Evolutionary conservation across 257 asterid species (phyloP).

Genomic region (Salvia rosmarinus): DNA sequence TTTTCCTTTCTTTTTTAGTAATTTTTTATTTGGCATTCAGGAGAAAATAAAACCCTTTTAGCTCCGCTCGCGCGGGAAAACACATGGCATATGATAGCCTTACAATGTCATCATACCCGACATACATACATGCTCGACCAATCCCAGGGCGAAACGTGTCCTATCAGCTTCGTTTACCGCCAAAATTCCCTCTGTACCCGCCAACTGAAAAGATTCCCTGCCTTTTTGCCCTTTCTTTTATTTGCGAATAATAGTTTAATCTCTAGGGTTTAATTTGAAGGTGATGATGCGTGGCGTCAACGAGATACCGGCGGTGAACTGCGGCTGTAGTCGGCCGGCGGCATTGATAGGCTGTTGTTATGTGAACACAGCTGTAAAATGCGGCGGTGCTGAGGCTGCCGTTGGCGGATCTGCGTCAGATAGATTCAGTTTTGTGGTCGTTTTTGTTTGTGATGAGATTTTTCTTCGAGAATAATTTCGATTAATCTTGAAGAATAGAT

Average conservation of each 20-base stretch:
- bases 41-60: constrained; percentile 40
- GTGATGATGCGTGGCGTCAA: too few species aligned
- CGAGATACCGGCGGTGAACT: background rate
- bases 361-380: background rate
- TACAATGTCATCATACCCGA: constrained; percentile 46
- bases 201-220: constrained; percentile 28
- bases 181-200: constrained; percentile 38
- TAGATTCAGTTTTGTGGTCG: background rate
- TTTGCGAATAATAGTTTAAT: background rate
- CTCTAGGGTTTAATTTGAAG: background rate
- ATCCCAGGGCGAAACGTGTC: constrained; percentile 33
- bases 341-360: background rate
- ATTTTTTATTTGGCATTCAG: constrained; percentile 23
- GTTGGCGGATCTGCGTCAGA: background rate
- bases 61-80: constrained; percentile 60
- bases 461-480: background rate
- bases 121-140: constrained; percentile 39
- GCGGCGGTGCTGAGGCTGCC: background rate
- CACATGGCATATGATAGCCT: constrained; percentile 30
- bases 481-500: background rate
- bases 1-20: constrained; percentile 20
- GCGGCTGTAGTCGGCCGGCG: background rate
- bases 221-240: background rate
- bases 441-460: background rate
- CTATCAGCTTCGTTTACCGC: constrained; percentile 43